Evolutionary conservation across 2,329 filamentous ascomycete species (phyloP).

Genomic region (Alternaria sp.): DNA sequence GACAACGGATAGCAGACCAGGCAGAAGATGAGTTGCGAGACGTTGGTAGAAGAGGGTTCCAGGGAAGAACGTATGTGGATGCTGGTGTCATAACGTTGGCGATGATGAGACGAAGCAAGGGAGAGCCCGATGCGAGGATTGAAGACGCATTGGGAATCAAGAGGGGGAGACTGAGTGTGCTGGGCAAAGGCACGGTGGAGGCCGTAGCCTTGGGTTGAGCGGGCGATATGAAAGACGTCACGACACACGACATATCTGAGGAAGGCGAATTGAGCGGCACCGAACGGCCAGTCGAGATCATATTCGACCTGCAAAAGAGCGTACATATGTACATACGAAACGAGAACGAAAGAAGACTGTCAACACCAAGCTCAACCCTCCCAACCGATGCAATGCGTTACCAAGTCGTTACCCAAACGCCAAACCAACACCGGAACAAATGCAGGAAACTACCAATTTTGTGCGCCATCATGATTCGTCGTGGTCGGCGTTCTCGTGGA

Average conservation of each 20-base stretch:
- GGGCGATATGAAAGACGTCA: neutral
- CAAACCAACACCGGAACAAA: slow-evolving; percentile 21
- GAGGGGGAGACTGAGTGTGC: slow-evolving; percentile 39
- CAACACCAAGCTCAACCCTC: slow-evolving; percentile 10
- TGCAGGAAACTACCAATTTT: slow-evolving; percentile 10
- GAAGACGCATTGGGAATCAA: slow-evolving; percentile 42
- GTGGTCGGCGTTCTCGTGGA: slow-evolving; percentile 44
- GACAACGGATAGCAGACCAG: slow-evolving; percentile 57
- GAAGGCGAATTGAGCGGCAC: neutral
- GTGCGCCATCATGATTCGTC: slow-evolving; percentile 26
- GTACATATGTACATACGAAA: slow-evolving; percentile 26
- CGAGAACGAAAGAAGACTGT: slow-evolving; percentile 15
- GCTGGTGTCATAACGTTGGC: slow-evolving; percentile 49
- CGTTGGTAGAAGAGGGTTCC: slow-evolving; percentile 50
- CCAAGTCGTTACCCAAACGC: slow-evolving; percentile 30
- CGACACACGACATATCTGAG: neutral
- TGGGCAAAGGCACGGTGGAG: slow-evolving; percentile 34
- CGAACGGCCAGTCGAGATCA: slow-evolving; percentile 11
- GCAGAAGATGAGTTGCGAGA: slow-evolving; percentile 62
- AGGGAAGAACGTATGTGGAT: slow-evolving; percentile 55
- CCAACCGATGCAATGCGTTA: slow-evolving; percentile 29
- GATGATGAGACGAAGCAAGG: slow-evolving; percentile 38
- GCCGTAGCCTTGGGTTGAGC: slow-evolving; percentile 26
- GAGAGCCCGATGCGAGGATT: slow-evolving; percentile 39
- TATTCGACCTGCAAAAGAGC: slow-evolving; percentile 20